Percentiles rank a stretch among this genome's conserved stretches.
Conservation (phyloP, 495 filamentous ascomycete species). For the Aspergillus bertholletiae region DNA sequence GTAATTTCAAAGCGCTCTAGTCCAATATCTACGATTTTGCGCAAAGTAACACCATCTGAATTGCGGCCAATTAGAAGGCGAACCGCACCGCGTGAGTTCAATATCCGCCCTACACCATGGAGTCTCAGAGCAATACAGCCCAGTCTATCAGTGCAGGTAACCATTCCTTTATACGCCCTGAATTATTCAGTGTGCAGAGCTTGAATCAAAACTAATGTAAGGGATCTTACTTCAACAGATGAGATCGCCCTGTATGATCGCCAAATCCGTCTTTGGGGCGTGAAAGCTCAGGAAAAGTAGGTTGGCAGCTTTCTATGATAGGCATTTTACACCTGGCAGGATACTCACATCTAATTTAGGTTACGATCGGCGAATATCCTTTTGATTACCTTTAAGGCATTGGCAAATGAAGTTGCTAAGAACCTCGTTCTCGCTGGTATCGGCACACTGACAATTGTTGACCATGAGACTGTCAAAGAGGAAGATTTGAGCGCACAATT, state of each 20-base stretch:
- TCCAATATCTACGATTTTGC: background rate
- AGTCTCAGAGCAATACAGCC: conserved; percentile 21
- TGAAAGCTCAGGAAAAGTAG: conserved; percentile 83
- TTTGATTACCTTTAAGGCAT: conserved; percentile 78
- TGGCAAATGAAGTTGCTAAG: conserved; percentile 95
- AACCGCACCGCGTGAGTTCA: background rate
- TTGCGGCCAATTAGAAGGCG: background rate
- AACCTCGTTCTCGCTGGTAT: conserved; percentile 96
- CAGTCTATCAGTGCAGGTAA: conserved; percentile 54
- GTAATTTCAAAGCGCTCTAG: background rate
- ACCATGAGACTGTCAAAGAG: conserved; percentile 71
- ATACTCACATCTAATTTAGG: conserved; percentile 36
- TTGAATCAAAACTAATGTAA: background rate
- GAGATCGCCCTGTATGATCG: conserved; percentile 98
- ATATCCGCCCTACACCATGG: conserved; percentile 21
- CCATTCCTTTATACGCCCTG: background rate
- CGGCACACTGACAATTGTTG: conserved; percentile 84
- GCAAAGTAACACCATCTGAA: background rate
- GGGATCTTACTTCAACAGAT: conserved; percentile 47
- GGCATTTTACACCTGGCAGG: background rate
- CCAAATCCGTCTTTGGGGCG: conserved; percentile 97
- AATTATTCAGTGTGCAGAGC: background rate
- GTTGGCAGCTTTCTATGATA: conserved; percentile 1
- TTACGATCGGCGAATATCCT: conserved; percentile 90
- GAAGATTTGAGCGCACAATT: conserved; percentile 87